Evolutionary conservation across 441 rosid species (phyloP).

Genomic region (Capsella rubella): DNA sequence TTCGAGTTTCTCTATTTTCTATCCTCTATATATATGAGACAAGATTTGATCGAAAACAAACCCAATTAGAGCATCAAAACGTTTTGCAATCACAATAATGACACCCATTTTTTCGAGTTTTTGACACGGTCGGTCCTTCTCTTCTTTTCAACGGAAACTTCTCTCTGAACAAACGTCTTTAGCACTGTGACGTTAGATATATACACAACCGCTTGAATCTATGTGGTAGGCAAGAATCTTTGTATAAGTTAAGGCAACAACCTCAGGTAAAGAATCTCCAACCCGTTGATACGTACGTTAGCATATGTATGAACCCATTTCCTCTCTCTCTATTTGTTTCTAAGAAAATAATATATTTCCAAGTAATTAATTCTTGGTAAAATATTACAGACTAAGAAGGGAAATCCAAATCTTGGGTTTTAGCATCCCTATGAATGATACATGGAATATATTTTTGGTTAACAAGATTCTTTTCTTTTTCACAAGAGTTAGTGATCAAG

Average conservation of each 20-base stretch:
- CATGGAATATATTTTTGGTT: not conserved
- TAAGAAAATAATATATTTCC: no score
- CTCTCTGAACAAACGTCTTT: slow-evolving; percentile 42
- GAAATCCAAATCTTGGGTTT: slow-evolving; percentile 40
- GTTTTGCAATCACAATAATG: slow-evolving; percentile 61
- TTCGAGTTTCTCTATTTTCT: not conserved
- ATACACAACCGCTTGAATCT: slow-evolving; percentile 31
- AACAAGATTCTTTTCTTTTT: slow-evolving; percentile 38
- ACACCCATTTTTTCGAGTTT: slow-evolving; percentile 60
- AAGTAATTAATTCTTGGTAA: no score
- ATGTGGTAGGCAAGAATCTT: slow-evolving; percentile 37
- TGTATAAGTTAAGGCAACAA: slow-evolving; percentile 33
- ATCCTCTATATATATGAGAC: not conserved
- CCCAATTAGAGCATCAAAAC: slow-evolving; percentile 78
- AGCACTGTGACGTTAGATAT: slow-evolving; percentile 39
- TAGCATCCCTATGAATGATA: not conserved
- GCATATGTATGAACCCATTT: slow-evolving; percentile 20
- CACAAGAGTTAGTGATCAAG: slow-evolving; percentile 35
- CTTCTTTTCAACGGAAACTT: slow-evolving; percentile 9
- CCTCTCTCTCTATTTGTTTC: not conserved
- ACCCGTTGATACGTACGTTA: slow-evolving; percentile 31
- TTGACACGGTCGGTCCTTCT: not conserved
- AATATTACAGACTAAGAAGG: slow-evolving; percentile 16
- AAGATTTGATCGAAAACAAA: slow-evolving; percentile 32
- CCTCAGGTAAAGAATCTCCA: slow-evolving; percentile 43